These are phyloP conservation scores for Spathaspora sp. DNA, from an alignment of 805 yeast genomes.

Conservation along the genomic window DNA sequence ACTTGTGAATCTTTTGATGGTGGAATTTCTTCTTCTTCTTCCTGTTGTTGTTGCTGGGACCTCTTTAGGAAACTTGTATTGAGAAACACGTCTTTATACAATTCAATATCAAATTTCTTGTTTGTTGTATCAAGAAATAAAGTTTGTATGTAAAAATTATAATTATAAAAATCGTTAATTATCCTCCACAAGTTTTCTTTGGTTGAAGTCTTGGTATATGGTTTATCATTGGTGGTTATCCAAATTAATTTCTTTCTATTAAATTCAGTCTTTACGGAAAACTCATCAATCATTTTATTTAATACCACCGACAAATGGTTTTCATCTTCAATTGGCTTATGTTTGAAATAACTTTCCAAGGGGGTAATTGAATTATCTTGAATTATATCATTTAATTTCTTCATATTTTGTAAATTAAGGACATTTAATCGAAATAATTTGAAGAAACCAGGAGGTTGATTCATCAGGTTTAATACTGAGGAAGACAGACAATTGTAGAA, in stretches of 20 bases:
- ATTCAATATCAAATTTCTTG: conserved; percentile 26
- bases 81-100: conserved; percentile 56
- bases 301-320: conserved; percentile 39
- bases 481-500: conserved; percentile 44
- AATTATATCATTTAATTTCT: conserved; percentile 46
- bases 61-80: conserved; percentile 41
- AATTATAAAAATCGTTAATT: conserved; percentile 57
- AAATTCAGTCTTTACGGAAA: conserved; percentile 43
- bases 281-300: conserved; percentile 52
- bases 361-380: conserved; percentile 31
- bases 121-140: conserved; percentile 38
- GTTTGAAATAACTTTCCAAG: conserved; percentile 4
- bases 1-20: conserved; percentile 11
- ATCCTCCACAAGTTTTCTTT: conserved; percentile 52
- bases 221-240: conserved; percentile 74
- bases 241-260: conserved; percentile 60
- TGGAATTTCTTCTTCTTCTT: conserved; percentile 8
- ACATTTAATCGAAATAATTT: conserved; percentile 51
- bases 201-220: conserved; percentile 44
- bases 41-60: conserved; percentile 6
- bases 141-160: conserved; percentile 56
- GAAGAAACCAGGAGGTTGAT: conserved; percentile 39
- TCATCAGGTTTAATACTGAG: conserved; percentile 19
- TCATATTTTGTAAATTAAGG: conserved; percentile 56
- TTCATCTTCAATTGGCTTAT: conserved; percentile 13